phyloP scores from a whole-genome alignment of 176 grass and related monocot genomes.

The Cenchrus fungigraminus region DNA sequence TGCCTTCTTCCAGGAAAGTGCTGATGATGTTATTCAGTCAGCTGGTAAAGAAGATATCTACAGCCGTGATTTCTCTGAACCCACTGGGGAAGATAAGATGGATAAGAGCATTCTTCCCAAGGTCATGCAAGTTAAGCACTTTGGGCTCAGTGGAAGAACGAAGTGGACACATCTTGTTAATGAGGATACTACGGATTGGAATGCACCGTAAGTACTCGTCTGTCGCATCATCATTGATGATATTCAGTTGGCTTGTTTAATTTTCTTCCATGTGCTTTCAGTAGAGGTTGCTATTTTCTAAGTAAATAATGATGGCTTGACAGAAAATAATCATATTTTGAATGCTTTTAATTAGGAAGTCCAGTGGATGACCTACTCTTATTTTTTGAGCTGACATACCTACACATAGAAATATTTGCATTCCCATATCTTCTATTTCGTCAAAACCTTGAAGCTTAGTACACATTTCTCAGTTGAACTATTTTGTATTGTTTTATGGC shows the following conservation, averaged over 20 bases:
- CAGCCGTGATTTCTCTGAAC: conserved; percentile 78
- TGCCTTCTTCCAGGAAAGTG: conserved; percentile 79
- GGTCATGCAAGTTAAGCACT: conserved; percentile 99
- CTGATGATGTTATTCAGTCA: conserved; percentile 67
- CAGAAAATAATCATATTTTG: conserved; percentile 5
- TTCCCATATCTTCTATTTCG: background rate
- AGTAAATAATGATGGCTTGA: conserved; percentile 37
- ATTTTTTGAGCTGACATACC: background rate
- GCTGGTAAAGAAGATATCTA: conserved; percentile 70
- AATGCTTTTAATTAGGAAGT: conserved; percentile 16
- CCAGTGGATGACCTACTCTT: background rate
- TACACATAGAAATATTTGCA: background rate
- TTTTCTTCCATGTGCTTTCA: conserved; percentile 7
- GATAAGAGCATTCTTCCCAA: conserved; percentile 96
- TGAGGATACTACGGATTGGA: conserved; percentile 99
- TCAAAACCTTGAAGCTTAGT: conserved; percentile 2
- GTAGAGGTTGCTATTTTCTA: background rate
- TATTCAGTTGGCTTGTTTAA: background rate
- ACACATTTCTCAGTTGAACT: conserved; percentile 9
- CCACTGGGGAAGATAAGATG: conserved; percentile 96
- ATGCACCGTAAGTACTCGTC: conserved; percentile 77
- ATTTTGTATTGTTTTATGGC: background rate
- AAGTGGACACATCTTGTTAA: conserved; percentile 99
- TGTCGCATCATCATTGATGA: background rate
- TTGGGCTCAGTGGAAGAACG: conserved; percentile 91